A percentile compares a stretch with the other conserved stretches of the same genome.
Conservation (phyloP, 2,329 filamentous ascomycete genomes). For the Exophiala spinifera region DNA sequence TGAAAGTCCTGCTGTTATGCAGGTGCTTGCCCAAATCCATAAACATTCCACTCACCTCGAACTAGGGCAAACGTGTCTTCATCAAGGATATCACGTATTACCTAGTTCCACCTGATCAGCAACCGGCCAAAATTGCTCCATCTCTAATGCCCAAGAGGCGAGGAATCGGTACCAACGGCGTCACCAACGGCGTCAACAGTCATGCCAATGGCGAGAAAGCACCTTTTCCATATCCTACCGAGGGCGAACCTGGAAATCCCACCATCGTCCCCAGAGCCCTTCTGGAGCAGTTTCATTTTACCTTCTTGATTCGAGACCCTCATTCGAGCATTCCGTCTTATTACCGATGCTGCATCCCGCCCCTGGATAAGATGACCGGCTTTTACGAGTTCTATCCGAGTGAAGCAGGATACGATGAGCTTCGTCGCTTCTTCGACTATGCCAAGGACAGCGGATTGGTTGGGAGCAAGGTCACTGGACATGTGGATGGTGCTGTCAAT, state of each 20-base stretch:
- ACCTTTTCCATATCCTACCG: conserved; percentile 59
- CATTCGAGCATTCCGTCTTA: conserved; percentile 87
- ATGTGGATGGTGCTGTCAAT: conserved; percentile 31
- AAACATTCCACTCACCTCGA: conserved; percentile 39
- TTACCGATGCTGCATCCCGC: conserved; percentile 89
- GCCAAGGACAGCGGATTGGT: conserved; percentile 67
- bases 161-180: conserved; percentile 54
- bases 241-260: conserved; percentile 68
- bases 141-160: conserved; percentile 64
- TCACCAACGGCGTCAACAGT: conserved; percentile 34
- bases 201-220: conserved; percentile 32
- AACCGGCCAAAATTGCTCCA: conserved; percentile 68
- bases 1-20: conserved; percentile 31
- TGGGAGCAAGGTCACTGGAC: conserved; percentile 60
- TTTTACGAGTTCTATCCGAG: conserved; percentile 82
- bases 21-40: conserved; percentile 12
- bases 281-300: conserved; percentile 82
- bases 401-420: conserved; percentile 87
- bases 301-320: conserved; percentile 96
- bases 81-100: conserved; percentile 99
- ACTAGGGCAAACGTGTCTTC: conserved; percentile 83
- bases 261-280: conserved; percentile 75
- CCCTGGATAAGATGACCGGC: conserved; percentile 74
- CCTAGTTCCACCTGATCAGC: conserved; percentile 70
- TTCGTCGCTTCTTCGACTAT: conserved; percentile 84